Percentiles rank a stretch among this genome's conserved stretches.
Evolutionary conservation across 192 early-diverging fungal species (phyloP).

Genomic region (Backusella australiensis): DNA sequence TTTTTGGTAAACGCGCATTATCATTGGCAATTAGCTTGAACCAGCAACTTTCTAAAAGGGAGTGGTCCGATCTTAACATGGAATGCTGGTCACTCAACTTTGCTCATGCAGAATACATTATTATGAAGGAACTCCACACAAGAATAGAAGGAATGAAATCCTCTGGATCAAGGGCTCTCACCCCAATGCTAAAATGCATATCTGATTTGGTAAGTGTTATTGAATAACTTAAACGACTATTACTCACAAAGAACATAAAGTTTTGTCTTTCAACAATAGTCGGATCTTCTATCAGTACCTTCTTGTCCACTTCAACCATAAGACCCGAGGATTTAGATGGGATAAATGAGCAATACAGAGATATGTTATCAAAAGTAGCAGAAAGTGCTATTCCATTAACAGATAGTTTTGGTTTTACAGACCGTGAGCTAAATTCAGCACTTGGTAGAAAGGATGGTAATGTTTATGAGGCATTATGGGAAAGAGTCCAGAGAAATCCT

Average conservation of each 20-base stretch:
- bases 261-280: constrained; percentile 44
- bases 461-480: constrained; percentile 65
- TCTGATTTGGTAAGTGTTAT: constrained; percentile 11
- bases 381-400: constrained; percentile 66
- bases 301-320: constrained; percentile 44
- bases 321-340: constrained; percentile 32
- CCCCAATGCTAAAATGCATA: constrained; percentile 26
- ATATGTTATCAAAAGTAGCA: constrained; percentile 49
- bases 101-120: constrained; percentile 73
- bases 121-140: constrained; percentile 55
- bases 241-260: constrained; percentile 31
- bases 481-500: constrained; percentile 29
- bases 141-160: constrained; percentile 27
- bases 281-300: constrained; percentile 38
- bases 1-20: constrained; percentile 68
- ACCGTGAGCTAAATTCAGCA: constrained; percentile 63
- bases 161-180: constrained; percentile 5
- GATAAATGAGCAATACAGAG: constrained; percentile 10
- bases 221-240: constrained; percentile 9
- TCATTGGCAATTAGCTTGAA: constrained; percentile 56
- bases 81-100: constrained; percentile 64
- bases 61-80: constrained; percentile 68
- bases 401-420: constrained; percentile 72
- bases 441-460: constrained; percentile 65
- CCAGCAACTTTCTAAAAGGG: constrained; percentile 42